Conservation (phyloP, 768 basidiomycete genomes). For the Sporobolomyces phaffii region DNA sequence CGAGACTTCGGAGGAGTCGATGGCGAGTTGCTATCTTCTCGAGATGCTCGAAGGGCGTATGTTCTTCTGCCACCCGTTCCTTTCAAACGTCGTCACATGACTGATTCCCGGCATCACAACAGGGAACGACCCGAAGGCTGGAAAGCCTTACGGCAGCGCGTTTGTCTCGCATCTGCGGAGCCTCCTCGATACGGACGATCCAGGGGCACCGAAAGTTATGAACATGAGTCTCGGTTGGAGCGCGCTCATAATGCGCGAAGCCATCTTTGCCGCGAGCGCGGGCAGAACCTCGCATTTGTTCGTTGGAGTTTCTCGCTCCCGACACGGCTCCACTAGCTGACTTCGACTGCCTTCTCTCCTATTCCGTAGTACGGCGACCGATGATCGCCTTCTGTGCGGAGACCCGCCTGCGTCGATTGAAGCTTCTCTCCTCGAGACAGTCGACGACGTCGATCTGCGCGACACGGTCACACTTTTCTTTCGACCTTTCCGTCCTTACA, state of each 20-base stretch:
- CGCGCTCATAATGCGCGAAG: constrained; percentile 37
- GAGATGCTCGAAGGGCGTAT: constrained; percentile 35
- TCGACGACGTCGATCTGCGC: constrained; percentile 37
- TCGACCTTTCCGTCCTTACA: constrained; percentile 26
- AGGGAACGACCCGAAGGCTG: constrained; percentile 24
- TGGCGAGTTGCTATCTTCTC: constrained; percentile 35
- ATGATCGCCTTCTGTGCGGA: constrained; percentile 35
- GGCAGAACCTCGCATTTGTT: constrained; percentile 33
- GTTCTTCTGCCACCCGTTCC: too few species aligned
- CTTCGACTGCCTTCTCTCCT: not conserved
- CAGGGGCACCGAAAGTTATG: constrained; percentile 14
- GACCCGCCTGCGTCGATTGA: constrained; percentile 27
- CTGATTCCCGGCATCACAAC: not conserved
- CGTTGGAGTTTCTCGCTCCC: not conserved
- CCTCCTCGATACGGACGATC: constrained; percentile 20
- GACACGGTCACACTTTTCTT: constrained; percentile 38
- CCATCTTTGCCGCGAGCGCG: constrained; percentile 28
- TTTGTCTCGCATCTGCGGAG: constrained; percentile 34
- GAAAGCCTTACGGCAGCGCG: constrained; percentile 35
- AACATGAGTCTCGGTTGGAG: constrained; percentile 33
- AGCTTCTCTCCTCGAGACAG: constrained; percentile 29
- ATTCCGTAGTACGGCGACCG: constrained; percentile 14
- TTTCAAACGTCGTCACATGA: too few species aligned
- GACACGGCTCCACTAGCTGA: too few species aligned
- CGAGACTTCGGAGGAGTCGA: constrained; percentile 19